These are phyloP conservation scores for Terana coerulea DNA, from an alignment of 768 basidiomycete species.

Conservation along the genomic window DNA sequence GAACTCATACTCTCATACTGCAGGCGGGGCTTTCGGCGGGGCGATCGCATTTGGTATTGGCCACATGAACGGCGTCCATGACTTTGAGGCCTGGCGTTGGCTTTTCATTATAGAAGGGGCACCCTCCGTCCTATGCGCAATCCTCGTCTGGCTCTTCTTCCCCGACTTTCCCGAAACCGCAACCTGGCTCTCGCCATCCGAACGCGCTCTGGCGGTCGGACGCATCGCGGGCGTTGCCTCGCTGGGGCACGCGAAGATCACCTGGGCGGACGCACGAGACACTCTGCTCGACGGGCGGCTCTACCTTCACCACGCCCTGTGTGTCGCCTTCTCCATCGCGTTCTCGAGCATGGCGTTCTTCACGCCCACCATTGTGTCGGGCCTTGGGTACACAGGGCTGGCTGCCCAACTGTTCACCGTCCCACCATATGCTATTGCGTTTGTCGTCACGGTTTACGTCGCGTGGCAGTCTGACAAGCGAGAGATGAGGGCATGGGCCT, in stretches of 20 bases:
- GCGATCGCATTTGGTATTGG: conserved; percentile 30
- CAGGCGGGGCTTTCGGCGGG: conserved; percentile 29
- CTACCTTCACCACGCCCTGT: conserved; percentile 37
- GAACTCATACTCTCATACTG: background rate
- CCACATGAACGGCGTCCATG: conserved; percentile 25
- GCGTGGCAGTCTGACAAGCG: conserved; percentile 20
- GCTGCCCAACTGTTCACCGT: conserved; percentile 62
- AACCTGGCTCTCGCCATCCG: conserved; percentile 39
- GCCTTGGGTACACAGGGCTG: conserved; percentile 51
- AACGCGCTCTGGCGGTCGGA: conserved; percentile 36
- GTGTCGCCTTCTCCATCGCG: conserved; percentile 41
- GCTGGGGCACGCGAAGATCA: conserved; percentile 31
- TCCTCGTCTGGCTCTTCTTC: conserved; percentile 31
- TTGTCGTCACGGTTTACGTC: conserved; percentile 21
- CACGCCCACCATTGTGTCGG: conserved; percentile 65
- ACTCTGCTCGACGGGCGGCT: conserved; percentile 35
- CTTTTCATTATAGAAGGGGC: conserved; percentile 45
- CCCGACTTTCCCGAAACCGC: conserved; percentile 49
- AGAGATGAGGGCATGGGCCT: conserved; percentile 17
- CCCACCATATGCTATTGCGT: conserved; percentile 37
- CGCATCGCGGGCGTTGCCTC: conserved; percentile 37
- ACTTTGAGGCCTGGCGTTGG: conserved; percentile 28
- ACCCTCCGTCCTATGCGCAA: conserved; percentile 35
- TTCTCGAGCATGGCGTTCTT: conserved; percentile 50
- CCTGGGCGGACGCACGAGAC: conserved; percentile 33